Evolutionary conservation across 1,284 basidiomycete genomes (phyloP), one percentile per base, ranked within the genome.

Genomic region (Microbotryum intermedium): DNA sequence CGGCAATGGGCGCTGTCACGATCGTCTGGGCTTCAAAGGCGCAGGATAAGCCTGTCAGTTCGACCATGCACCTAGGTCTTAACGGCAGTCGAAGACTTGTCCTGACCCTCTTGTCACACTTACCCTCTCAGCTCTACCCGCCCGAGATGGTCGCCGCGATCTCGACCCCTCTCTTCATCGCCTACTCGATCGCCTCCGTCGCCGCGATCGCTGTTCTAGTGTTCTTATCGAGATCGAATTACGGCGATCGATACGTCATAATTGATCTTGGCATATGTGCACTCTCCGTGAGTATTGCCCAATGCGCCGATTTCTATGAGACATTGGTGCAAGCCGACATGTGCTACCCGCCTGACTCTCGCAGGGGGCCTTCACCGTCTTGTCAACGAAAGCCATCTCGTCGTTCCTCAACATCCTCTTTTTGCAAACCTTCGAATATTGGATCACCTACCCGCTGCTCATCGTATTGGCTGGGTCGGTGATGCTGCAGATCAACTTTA

Each of bases 361-460:
- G n/a, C 0, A 63, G 86, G 90, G 91, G 28, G 93, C 90, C 6
- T 97, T 93, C 74, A 97, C 93, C 1, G 93, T 97, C 0, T 78
- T 98, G 4, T 84, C 90, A 0, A 97, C 94, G 2, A 97, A 98
- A 72, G 93, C 88, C 1, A 76, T 95, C 44, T 93, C 90, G 16
- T 89, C 87, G 1, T 78, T 98, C 34, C 76, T 95, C 44, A 87
- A 87, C 20, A 77, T 83, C 65, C 79, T 86, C 72, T 87, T 87
- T 79, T 76, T 87, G 26, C 79, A 82, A 26, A 84, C 88, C 63
- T 87, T 89, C 73, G 79, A 80, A 25, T 64, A 72, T 53, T 70
- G 69, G 49, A 67, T 75, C 45, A 69, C 68, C 26, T 73, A 72
- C 53, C 56, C 59, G 50, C 60, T 74, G n/a, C 57, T 72, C 11